Evolutionary conservation across 1,139 yeast species (phyloP).

Genomic region (Geotrichum klebahnii): DNA sequence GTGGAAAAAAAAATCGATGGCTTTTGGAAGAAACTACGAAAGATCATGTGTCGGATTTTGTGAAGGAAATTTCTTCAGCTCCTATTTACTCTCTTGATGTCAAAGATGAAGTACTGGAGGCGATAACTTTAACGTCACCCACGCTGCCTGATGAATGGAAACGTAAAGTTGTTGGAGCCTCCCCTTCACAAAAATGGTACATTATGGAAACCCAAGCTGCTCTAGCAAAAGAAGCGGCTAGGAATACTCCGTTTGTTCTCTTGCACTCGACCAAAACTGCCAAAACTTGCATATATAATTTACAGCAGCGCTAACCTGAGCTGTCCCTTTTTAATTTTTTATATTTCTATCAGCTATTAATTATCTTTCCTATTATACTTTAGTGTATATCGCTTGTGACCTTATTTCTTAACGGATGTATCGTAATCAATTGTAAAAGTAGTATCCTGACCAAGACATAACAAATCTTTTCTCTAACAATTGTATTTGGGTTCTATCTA

Average conservation of each 20-base stretch:
- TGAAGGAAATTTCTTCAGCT: slow-evolving; percentile 44
- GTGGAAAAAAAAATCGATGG: slow-evolving; percentile 77
- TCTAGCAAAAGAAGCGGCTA: slow-evolving; percentile 64
- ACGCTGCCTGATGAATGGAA: slow-evolving; percentile 82
- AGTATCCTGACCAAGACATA: too few species aligned
- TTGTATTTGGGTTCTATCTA: too few species aligned
- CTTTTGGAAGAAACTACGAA: slow-evolving; percentile 70
- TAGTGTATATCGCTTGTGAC: too few species aligned
- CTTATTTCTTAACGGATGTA: too few species aligned
- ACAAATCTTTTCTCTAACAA: too few species aligned
- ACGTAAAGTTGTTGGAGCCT: slow-evolving; percentile 71
- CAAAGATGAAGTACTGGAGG: slow-evolving; percentile 77
- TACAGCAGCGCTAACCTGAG: slow-evolving; percentile 14
- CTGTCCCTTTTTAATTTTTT: background rate
- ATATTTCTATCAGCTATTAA: background rate
- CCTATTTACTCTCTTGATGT: slow-evolving; percentile 74
- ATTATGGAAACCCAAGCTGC: slow-evolving; percentile 67
- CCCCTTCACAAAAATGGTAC: slow-evolving; percentile 71
- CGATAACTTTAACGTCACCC: slow-evolving; percentile 72
- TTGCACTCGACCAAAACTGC: slow-evolving; percentile 71
- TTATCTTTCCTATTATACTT: too few species aligned
- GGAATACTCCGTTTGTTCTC: slow-evolving; percentile 70
- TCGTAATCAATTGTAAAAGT: too few species aligned
- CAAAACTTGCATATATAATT: slow-evolving; percentile 53
- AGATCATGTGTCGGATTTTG: slow-evolving; percentile 53